phyloP scores from a whole-genome alignment of 2,329 filamentous ascomycete genomes.

The Chrysoporthe austroafricana region DNA sequence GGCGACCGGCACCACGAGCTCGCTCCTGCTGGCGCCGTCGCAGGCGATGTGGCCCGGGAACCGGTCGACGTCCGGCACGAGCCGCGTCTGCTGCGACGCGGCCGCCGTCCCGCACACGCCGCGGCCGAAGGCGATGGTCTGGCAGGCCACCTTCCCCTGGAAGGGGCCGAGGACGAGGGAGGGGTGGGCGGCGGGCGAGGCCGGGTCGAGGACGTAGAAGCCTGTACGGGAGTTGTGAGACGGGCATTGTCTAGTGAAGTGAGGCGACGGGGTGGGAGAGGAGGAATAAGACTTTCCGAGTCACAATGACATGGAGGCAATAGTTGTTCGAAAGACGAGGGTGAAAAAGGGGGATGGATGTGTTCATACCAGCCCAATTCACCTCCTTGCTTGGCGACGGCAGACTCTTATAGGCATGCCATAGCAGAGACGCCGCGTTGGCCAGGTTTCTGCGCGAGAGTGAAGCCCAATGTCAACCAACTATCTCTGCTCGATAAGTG shows the following conservation, averaged over 20 bases:
- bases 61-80: slow-evolving; percentile 70
- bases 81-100: slow-evolving; percentile 60
- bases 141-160: slow-evolving; percentile 79
- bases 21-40: slow-evolving; percentile 74
- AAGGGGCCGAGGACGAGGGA: slow-evolving; percentile 79
- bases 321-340: slow-evolving; percentile 75
- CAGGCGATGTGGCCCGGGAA: slow-evolving; percentile 85
- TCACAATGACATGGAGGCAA: slow-evolving; percentile 38
- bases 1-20: slow-evolving; percentile 79
- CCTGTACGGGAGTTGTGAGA: slow-evolving; percentile 46
- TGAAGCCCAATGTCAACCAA: slow-evolving; percentile 1
- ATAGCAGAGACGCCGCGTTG: slow-evolving; percentile 75
- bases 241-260: background rate
- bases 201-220: slow-evolving; percentile 71
- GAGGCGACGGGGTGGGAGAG: slow-evolving; percentile 9
- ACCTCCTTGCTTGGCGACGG: slow-evolving; percentile 66
- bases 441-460: slow-evolving; percentile 67
- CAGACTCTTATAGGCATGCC: slow-evolving; percentile 78
- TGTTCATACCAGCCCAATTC: slow-evolving; percentile 71
- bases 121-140: slow-evolving; percentile 72
- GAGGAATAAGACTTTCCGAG: background rate
- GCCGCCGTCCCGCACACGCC: slow-evolving; percentile 80
- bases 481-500: background rate
- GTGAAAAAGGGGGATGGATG: background rate
- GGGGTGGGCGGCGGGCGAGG: slow-evolving; percentile 36